Evolutionary conservation across 768 basidiomycete genomes (phyloP), one percentile per base, ranked within the genome.

Genomic region (Kwoniella sp.): DNA sequence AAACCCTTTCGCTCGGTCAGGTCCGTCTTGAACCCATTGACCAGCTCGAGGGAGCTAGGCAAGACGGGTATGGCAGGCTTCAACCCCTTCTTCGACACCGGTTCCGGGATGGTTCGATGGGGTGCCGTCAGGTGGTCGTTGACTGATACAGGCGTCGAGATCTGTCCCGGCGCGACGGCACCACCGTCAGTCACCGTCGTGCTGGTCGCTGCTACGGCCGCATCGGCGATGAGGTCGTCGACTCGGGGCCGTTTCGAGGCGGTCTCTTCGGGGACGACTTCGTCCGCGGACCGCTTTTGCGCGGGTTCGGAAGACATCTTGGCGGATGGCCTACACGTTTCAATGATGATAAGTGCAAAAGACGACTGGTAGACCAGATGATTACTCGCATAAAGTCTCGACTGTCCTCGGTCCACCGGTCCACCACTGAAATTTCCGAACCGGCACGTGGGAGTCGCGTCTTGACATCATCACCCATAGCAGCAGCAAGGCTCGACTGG

Each of bases 41-140:
- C 54, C n/a, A 61, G 39, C 38, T 64, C 60, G 5, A 70, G 37
- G 3, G 68, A 67, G 25, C 60, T 56, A 6, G 65, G 68, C 32
- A 70, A 34, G 12, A 47, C 39, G 2, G 64, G 67, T 26, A 64
- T 43, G 11, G 29, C 31, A n/a, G 67, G 59, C 42, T 56, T 64
- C 22, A 69, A 51, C n/a, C 67, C 67, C 15, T 62, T 29, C 29
- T 44, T 42, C 0, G 67, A 69, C 14, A 69, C 53, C 5, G 67
- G 67, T 47, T 54, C 52, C 10, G 52, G 52, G 10, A 54, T 19
- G 20, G 19, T 43, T 6, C 46, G 44, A 22, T 46, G 44, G 15
- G 52, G 40, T 32, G 52, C 46, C 8, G 32, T 20, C 12, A 46
- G 44, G 19, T 54, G 52, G 25, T 52, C 40, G 6, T 36, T 52